phyloP scores from a whole-genome alignment of 2,329 filamentous ascomycete genomes.

The Neonectria punicea region DNA sequence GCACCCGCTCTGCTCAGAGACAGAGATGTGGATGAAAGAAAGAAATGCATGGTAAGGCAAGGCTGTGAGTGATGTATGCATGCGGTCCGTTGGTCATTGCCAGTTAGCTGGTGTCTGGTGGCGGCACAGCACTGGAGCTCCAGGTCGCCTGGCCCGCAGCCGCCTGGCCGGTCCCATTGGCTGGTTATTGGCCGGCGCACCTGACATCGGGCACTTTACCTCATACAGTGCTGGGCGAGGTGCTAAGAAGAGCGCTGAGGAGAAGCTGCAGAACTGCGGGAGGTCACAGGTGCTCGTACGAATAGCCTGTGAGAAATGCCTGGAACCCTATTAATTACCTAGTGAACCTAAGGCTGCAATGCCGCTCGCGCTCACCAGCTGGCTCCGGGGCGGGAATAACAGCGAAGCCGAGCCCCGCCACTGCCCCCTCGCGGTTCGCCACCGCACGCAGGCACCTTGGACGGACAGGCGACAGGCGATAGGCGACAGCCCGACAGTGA shows the following conservation, averaged over 20 bases:
- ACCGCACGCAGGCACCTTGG: background rate
- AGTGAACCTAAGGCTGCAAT: background rate
- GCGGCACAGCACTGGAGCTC: background rate
- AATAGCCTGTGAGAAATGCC: background rate
- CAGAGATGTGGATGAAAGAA: constrained; percentile 15
- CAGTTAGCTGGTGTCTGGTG: constrained; percentile 21
- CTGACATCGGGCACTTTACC: constrained; percentile 10
- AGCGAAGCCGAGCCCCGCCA: constrained; percentile 10
- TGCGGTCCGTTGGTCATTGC: constrained; percentile 12
- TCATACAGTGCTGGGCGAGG: constrained; percentile 7
- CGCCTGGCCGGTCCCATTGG: constrained; percentile 1
- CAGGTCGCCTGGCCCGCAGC: constrained; percentile 25
- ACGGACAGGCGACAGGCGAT: background rate
- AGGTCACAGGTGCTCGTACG: background rate
- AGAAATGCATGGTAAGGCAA: constrained; percentile 34
- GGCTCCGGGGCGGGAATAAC: constrained; percentile 22
- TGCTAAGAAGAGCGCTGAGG: background rate
- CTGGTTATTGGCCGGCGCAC: constrained; percentile 36
- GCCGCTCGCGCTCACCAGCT: background rate
- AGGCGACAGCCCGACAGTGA: background rate
- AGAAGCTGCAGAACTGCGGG: background rate
- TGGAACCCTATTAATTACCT: background rate
- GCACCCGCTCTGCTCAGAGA: constrained; percentile 9
- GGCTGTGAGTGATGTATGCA: constrained; percentile 29
- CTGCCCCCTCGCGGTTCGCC: background rate